Conservation (phyloP, 495 filamentous ascomycete species). For the Aspergillus sparsus region DNA sequence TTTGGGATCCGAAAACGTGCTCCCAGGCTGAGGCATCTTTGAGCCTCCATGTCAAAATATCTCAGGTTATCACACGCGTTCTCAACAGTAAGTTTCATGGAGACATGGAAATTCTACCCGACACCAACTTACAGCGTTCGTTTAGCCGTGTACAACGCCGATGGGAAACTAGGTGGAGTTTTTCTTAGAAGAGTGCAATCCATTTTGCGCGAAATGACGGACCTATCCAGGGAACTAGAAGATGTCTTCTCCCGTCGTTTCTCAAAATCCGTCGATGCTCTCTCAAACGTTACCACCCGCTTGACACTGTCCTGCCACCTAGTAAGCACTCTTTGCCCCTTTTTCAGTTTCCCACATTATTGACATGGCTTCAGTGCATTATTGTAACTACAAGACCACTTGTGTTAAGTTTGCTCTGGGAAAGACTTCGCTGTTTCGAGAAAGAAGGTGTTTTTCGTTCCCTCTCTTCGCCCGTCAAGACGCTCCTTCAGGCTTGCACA, state of each 20-base stretch:
- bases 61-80: constrained; percentile 31
- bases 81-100: constrained; percentile 22
- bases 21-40: constrained; percentile 29
- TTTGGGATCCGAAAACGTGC: constrained; percentile 27
- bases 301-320: constrained; percentile 35
- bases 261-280: constrained; percentile 27
- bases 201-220: constrained; percentile 30
- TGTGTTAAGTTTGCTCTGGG: constrained; percentile 31
- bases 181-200: constrained; percentile 33
- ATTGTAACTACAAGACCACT: constrained; percentile 37
- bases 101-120: too few species aligned
- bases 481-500: constrained; percentile 31
- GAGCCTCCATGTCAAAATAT: constrained; percentile 34
- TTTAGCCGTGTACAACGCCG: constrained; percentile 34
- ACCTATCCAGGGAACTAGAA: constrained; percentile 31
- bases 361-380: constrained; percentile 27
- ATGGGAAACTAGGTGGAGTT: constrained; percentile 30
- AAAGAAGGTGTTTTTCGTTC: constrained; percentile 21
- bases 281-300: constrained; percentile 35
- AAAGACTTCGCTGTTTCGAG: constrained; percentile 27
- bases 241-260: constrained; percentile 33
- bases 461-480: constrained; percentile 26
- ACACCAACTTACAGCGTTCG: background rate
- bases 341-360: background rate
- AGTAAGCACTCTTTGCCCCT: constrained; percentile 18